Evolutionary conservation across 164 flowering plant species (phyloP).

Genomic region (Magnolia changhungtana): DNA sequence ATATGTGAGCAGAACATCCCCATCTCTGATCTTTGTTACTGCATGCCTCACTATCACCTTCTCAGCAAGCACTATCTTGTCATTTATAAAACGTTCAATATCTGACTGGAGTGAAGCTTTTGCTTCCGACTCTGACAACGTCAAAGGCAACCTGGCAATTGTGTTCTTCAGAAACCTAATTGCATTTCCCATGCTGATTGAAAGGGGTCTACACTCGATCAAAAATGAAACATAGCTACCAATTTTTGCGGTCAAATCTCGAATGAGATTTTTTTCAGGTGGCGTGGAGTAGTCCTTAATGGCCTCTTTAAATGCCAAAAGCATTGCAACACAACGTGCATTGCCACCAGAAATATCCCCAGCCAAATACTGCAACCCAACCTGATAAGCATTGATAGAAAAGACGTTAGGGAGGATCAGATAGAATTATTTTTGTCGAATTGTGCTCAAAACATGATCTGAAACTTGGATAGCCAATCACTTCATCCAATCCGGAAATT

Average conservation of each 20-base stretch:
- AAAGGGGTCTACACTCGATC: conserved; percentile 79
- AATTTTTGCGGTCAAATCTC: conserved; percentile 80
- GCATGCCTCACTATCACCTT: conserved; percentile 84
- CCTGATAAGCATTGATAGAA: conserved; percentile 40
- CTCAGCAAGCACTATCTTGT: conserved; percentile 82
- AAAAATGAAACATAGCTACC: conserved; percentile 74
- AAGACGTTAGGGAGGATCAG: conserved; percentile 2
- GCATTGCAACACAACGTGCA: conserved; percentile 95
- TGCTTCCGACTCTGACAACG: conserved; percentile 76
- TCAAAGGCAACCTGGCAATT: conserved; percentile 59
- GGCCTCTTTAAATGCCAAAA: conserved; percentile 74
- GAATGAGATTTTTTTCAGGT: conserved; percentile 57
- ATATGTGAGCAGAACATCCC: conserved; percentile 89
- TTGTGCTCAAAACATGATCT: background rate
- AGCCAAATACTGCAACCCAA: conserved; percentile 69
- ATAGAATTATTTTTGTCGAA: background rate
- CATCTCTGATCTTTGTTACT: conserved; percentile 83
- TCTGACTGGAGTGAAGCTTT: conserved; percentile 61
- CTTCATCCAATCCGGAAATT: too few relatives aligned
- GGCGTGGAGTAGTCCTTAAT: conserved; percentile 77
- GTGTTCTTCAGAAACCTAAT: conserved; percentile 71
- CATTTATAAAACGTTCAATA: conserved; percentile 71
- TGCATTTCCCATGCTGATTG: conserved; percentile 95
- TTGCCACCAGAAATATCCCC: conserved; percentile 84
- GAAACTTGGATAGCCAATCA: background rate